Evolutionary conservation across 2,329 filamentous ascomycete species (phyloP).

Genomic region (Pseudopyricularia cyperi): DNA sequence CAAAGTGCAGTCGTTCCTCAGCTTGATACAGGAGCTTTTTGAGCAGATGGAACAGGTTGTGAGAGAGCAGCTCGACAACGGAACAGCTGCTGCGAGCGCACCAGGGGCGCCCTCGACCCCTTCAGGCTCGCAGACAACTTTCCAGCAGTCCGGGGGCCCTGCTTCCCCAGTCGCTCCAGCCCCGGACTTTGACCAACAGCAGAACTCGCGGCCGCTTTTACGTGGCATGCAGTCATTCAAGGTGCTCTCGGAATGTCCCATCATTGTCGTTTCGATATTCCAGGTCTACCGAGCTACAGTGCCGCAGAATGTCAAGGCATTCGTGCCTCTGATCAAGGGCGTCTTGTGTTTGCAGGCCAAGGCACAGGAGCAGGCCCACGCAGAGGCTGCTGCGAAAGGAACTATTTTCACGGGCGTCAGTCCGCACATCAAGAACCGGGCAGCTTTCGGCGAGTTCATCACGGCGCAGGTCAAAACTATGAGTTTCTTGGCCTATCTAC

Average conservation of each 20-base stretch:
- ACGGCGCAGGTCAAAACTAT: slow-evolving; percentile 98
- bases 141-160: slow-evolving; percentile 60
- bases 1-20: slow-evolving; percentile 80
- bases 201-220: slow-evolving; percentile 62
- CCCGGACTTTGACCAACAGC: slow-evolving; percentile 73
- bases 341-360: slow-evolving; percentile 81
- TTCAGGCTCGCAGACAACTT: slow-evolving; percentile 52
- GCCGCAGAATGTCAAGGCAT: slow-evolving; percentile 72
- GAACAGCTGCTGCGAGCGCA: slow-evolving; percentile 35
- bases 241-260: slow-evolving; percentile 91
- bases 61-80: slow-evolving; percentile 84
- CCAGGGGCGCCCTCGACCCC: slow-evolving; percentile 53
- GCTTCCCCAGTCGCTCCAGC: slow-evolving; percentile 78
- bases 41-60: slow-evolving; percentile 90
- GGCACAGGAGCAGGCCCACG: slow-evolving; percentile 84
- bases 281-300: slow-evolving; percentile 79
- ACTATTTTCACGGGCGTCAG: slow-evolving; percentile 88
- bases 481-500: slow-evolving; percentile 91
- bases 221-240: slow-evolving; percentile 99
- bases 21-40: slow-evolving; percentile 90
- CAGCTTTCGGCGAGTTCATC: slow-evolving; percentile 93
- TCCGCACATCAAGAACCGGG: slow-evolving; percentile 82
- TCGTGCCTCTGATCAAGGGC: slow-evolving; percentile 87
- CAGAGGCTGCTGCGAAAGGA: slow-evolving; percentile 65
- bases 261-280: slow-evolving; percentile 97